Conservation (phyloP, 768 basidiomycete species). For the Mycena venus region DNA sequence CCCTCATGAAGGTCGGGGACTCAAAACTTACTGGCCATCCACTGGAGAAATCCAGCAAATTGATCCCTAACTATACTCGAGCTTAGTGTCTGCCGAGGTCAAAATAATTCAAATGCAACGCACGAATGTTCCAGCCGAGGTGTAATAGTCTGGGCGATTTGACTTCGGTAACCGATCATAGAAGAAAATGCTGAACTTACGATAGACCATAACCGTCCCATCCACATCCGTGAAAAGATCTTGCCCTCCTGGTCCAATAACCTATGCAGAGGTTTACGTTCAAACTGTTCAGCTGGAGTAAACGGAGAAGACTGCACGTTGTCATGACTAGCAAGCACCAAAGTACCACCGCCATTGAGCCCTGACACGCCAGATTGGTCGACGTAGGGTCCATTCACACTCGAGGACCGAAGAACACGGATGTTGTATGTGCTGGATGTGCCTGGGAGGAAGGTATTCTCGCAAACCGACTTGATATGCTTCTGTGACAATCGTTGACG, state of each 20-base stretch:
- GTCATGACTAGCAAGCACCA: slow-evolving; percentile 61
- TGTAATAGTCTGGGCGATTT: slow-evolving; percentile 61
- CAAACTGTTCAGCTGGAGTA: background rate
- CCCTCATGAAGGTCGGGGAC: slow-evolving; percentile 42
- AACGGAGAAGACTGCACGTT: slow-evolving; percentile 43
- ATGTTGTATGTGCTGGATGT: slow-evolving; percentile 71
- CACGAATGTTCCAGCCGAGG: slow-evolving; percentile 58
- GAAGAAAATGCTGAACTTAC: slow-evolving; percentile 46
- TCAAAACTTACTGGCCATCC: slow-evolving; percentile 60
- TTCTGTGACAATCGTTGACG: too few species aligned
- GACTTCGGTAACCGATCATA: background rate
- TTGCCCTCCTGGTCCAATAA: slow-evolving; percentile 69
- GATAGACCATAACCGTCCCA: slow-evolving; percentile 64
- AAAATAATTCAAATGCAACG: slow-evolving; percentile 30
- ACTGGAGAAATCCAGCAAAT: slow-evolving; percentile 60
- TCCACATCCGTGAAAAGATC: slow-evolving; percentile 60
- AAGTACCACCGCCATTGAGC: slow-evolving; percentile 64
- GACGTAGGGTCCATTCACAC: slow-evolving; percentile 59
- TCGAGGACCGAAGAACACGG: slow-evolving; percentile 64
- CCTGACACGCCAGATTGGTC: slow-evolving; percentile 61
- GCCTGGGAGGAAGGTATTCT: too few species aligned
- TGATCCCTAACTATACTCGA: slow-evolving; percentile 55
- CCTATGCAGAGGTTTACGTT: slow-evolving; percentile 44
- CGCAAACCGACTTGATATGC: too few species aligned
- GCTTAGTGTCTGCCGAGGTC: background rate